Conservation (phyloP, 2,329 filamentous ascomycete species). For the Biscogniauxia marginata region DNA sequence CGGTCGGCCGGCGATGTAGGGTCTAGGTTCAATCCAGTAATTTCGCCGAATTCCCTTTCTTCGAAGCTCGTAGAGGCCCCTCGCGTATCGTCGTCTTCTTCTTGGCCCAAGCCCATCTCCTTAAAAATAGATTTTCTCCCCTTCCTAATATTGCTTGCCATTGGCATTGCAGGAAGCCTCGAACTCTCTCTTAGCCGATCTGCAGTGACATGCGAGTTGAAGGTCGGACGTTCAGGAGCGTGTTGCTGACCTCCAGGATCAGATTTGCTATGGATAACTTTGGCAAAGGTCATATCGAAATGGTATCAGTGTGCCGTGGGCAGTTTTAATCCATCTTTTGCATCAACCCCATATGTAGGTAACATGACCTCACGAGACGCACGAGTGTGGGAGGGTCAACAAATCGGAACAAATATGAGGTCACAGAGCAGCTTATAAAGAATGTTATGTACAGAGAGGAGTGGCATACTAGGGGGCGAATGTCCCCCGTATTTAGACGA, state of each 20-base stretch:
- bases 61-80: slow-evolving; percentile 20
- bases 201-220: slow-evolving; percentile 50
- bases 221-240: slow-evolving; percentile 39
- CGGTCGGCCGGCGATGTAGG: slow-evolving; percentile 27
- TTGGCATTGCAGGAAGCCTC: slow-evolving; percentile 39
- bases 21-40: slow-evolving; percentile 26
- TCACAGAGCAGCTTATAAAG: slow-evolving; percentile 23
- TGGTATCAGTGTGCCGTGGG: not conserved
- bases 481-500: not conserved
- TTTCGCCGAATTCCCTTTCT: slow-evolving; percentile 34
- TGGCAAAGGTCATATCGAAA: slow-evolving; percentile 25
- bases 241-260: slow-evolving; percentile 17
- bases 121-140: slow-evolving; percentile 52
- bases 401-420: slow-evolving; percentile 21
- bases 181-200: slow-evolving; percentile 51
- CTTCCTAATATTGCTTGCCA: slow-evolving; percentile 47
- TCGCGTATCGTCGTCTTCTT: slow-evolving; percentile 27
- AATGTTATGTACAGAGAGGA: not conserved
- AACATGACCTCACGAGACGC: slow-evolving; percentile 2
- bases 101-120: slow-evolving; percentile 47
- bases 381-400: slow-evolving; percentile 13
- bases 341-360: slow-evolving; percentile 13
- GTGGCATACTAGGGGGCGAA: not conserved
- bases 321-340: slow-evolving; percentile 4
- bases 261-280: slow-evolving; percentile 17